These are phyloP conservation scores for Chlorella variabilis DNA, from an alignment of 163 green algal genomes.

Conservation along the genomic window DNA sequence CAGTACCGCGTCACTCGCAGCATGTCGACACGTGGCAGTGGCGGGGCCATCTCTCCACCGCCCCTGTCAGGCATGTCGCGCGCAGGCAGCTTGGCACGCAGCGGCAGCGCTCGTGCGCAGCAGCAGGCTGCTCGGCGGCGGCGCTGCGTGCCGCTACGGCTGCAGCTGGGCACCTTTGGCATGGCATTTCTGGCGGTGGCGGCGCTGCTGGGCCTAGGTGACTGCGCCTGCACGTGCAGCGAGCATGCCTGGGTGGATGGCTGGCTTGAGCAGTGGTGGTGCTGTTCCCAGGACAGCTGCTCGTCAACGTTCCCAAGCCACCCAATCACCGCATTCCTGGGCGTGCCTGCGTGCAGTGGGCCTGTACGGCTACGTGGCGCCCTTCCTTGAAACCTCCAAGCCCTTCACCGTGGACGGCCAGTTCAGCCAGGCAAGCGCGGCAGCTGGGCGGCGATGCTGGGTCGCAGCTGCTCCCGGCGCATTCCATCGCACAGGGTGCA, in stretches of 20 bases:
- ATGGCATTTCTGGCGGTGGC: slow-evolving; percentile 5
- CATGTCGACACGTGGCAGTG: background rate
- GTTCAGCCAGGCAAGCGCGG: slow-evolving; percentile 24
- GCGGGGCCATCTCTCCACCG: background rate
- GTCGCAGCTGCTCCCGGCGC: too few relatives aligned
- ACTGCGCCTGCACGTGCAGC: too few relatives aligned
- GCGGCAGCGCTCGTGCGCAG: background rate
- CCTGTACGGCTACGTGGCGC: background rate
- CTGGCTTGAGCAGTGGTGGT: too few relatives aligned
- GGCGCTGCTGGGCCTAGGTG: background rate
- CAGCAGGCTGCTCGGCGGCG: background rate
- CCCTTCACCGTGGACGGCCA: slow-evolving; percentile 13
- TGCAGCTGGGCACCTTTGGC: background rate
- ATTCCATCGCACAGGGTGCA: too few relatives aligned
- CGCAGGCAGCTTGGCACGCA: background rate
- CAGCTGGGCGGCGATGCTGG: too few relatives aligned
- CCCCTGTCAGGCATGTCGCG: background rate
- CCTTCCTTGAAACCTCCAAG: slow-evolving; percentile 4
- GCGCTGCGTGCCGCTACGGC: background rate
- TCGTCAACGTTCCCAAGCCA: too few relatives aligned
- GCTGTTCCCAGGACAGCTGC: too few relatives aligned
- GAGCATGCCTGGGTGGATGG: too few relatives aligned
- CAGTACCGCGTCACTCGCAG: slow-evolving; percentile 3
- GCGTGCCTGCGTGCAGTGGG: slow-evolving; percentile 9
- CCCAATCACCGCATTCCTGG: too few relatives aligned